These are phyloP conservation scores for Mucor ambiguus DNA, from an alignment of 371 early-diverging fungal species.

Conservation along the genomic window DNA sequence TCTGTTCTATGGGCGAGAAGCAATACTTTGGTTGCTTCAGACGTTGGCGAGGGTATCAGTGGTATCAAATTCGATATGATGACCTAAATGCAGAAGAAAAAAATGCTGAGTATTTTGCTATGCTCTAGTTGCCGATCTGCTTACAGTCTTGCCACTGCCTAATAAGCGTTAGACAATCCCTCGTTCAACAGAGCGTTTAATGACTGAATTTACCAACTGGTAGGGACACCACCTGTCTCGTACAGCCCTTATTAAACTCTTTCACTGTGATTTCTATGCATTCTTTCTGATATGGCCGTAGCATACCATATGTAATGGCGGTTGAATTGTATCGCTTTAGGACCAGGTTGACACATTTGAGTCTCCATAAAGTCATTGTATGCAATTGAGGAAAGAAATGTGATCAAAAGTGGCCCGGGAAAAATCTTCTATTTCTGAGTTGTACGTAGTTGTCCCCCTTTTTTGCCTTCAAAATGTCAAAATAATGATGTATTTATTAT, in stretches of 20 bases:
- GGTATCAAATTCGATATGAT: constrained; percentile 85
- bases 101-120: neutral
- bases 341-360: neutral
- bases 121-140: neutral
- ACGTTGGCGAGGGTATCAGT: constrained; percentile 62
- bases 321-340: neutral
- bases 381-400: neutral
- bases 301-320: constrained; percentile 10
- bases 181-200: neutral
- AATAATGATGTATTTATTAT: neutral
- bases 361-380: neutral
- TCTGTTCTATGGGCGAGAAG: constrained; percentile 90
- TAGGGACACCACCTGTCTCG: constrained; percentile 77
- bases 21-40: constrained; percentile 73
- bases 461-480: neutral
- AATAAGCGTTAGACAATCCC: neutral
- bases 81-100: constrained; percentile 45
- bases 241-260: constrained; percentile 52
- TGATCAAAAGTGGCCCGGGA: neutral
- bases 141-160: constrained; percentile 91
- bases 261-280: constrained; percentile 72
- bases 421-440: neutral
- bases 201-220: constrained; percentile 64
- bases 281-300: constrained; percentile 81
- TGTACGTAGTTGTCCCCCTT: neutral